Conservation (phyloP, 805 yeast species). For the Wickerhamomyces xylosicus region DNA sequence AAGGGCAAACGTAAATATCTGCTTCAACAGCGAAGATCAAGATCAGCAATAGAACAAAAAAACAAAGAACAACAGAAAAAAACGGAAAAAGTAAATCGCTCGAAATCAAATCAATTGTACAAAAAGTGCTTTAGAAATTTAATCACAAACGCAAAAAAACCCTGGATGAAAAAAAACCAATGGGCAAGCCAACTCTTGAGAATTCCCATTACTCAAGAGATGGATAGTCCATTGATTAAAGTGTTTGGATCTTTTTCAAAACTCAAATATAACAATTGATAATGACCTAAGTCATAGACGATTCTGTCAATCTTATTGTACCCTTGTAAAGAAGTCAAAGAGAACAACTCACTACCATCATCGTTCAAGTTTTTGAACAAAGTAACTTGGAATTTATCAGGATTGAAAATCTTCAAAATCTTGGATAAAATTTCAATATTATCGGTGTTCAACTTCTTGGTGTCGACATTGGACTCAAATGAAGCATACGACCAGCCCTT, state of each 20-base stretch:
- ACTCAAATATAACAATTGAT: conserved; percentile 61
- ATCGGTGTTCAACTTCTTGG: conserved; percentile 25
- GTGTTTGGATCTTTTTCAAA: conserved; percentile 33
- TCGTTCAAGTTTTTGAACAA: conserved; percentile 26
- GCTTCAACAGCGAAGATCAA: no score
- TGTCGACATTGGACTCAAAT: conserved; percentile 79
- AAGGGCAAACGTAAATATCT: no score
- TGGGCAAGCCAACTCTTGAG: no score
- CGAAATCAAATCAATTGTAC: no score
- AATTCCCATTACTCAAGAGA: background rate
- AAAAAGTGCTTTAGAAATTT: no score
- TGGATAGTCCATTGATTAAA: conserved; percentile 10
- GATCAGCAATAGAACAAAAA: no score
- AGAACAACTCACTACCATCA: conserved; percentile 22
- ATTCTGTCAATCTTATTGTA: conserved; percentile 60
- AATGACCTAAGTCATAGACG: conserved; percentile 64
- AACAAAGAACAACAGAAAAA: no score
- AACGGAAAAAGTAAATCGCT: no score
- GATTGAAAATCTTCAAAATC: conserved; percentile 58
- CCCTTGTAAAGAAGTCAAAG: conserved; percentile 27
- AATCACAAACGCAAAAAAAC: no score
- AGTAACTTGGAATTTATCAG: conserved; percentile 63
- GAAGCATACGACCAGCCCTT: conserved; percentile 92
- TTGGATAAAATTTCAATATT: conserved; percentile 47
- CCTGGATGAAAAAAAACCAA: no score